Base-by-base conservation (phyloP, 202 grass and related monocot species). In the Digitaria exilis region DNA sequence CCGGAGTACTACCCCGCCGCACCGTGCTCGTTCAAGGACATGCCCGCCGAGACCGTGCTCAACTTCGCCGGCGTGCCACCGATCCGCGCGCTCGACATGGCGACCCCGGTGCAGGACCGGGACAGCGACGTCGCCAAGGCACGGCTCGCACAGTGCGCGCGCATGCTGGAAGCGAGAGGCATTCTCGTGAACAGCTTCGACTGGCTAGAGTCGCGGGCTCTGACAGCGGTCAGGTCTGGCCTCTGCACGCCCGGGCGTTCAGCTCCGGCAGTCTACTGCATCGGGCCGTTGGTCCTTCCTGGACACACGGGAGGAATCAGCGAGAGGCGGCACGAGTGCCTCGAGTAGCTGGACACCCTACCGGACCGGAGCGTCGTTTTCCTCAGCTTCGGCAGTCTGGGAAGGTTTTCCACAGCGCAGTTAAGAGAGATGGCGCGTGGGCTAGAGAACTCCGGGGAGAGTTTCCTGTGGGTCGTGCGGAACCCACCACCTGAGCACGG, bases 111-210 rank as follows among this genome's bases (percentile, higher is more conserved):
- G 80, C 24, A 35, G 2, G 77, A 84, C 46, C 32, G 85, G 35
- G 75, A 83, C 54, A 61, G 25, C 73, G 62, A 75, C 32, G 0
- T 55, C 11, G 49, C 35, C 73, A 59, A 15, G 57, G 17, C 3
- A 0, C 8, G 87, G 21, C 0, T 92, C 1, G 30, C 46, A 22
- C 65, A 80, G 39, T 81, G 59, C 21, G 32, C 62, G n/a, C 59
- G 80, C 29, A 58, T 90, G 34, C 41, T 75, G 6, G 66, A 85
- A 9, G 68, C 46, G 8, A 87, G 80, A 26, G 87, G 90, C 44
- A 82, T 90, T 50, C 77, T 97, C 15, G 84, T 97, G 68, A 97
- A 93, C 71, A 93, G 69, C 69, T 97, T 91, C 48, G 86, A 91
- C 17, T 63, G 69, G 52, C 12, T 97, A 57, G 94, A 97, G 82